These are phyloP conservation scores for Solanum megistacrolobum DNA, from an alignment of 257 asterid species.

Conservation along the genomic window DNA sequence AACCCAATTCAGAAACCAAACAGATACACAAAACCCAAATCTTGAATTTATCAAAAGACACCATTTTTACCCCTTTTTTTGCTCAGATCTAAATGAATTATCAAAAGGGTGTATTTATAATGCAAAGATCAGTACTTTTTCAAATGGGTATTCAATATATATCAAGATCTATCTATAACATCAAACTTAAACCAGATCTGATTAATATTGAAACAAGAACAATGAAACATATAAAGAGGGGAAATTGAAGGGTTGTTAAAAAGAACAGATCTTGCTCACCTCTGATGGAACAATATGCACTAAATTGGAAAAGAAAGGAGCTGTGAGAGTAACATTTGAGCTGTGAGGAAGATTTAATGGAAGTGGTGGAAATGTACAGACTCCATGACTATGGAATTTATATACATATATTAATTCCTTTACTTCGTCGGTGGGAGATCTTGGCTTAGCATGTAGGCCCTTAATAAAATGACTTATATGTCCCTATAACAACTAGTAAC, in stretches of 20 bases:
- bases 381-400: not conserved
- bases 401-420: not conserved
- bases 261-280: not conserved
- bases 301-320: not conserved
- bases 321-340: not conserved
- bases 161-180: not conserved
- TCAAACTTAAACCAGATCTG: not conserved
- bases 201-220: not conserved
- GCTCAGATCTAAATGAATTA: constrained; percentile 46
- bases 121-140: constrained; percentile 9
- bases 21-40: not conserved
- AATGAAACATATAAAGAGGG: not conserved
- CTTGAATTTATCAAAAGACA: not conserved
- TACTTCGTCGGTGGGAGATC: constrained; percentile 1
- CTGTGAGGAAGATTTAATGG: not conserved
- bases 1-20: not conserved
- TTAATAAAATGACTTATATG: not conserved
- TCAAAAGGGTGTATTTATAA: constrained; percentile 17
- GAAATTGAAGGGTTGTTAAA: not conserved
- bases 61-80: not conserved
- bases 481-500: not conserved
- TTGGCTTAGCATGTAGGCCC: not conserved
- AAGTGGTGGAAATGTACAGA: not conserved
- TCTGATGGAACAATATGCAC: not conserved
- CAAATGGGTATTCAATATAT: not conserved